Evolutionary conservation across 805 yeast species (phyloP), one percentile per base, ranked within the genome.

Genomic region (Torulaspora gathmanii): DNA sequence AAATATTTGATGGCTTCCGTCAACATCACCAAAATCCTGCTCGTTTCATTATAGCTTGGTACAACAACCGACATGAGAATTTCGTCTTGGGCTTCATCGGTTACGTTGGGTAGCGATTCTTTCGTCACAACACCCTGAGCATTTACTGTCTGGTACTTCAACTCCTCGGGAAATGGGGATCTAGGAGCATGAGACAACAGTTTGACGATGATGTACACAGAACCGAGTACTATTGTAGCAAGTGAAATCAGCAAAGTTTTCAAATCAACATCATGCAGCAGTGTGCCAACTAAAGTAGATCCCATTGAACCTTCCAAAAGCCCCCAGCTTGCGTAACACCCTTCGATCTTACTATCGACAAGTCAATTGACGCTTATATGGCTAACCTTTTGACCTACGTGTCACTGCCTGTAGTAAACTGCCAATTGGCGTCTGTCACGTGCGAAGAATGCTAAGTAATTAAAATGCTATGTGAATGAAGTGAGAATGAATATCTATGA

Each of bases 41-140:
- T 64, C 1, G 83, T 81, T 65, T 93, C 99, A 60, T 93, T 93
- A 60, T 77, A 93, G 62, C 96, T 88, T n/a, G 99, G 99, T 5
- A 93, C 78, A 5, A 93, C 89, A 20, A 93, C 82, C 20, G 93
- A 79, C 34, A 91, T 56, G 26, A 75, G 75, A 19, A 85, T 71
- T 2, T 63, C 70, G 29, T 70, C 71, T 10, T 37, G 28, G n/a
- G 44, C 28, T 12, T 50, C 41, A 11, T 53, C 43, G 10, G 46
- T 47, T 8, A 50, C 54, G 46, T 49, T 40, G 40, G 60, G 65
- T 42, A 58, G 53, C 43, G 53, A 52, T 44, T 57, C 58, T 67
- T 58, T 53, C 68, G 68, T 46, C 5, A 51, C 54, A 17, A 37
- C 55, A 23, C 39, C 67, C 40, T 44, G 52, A 23, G 41, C 52